Conservation (phyloP, 2,329 filamentous ascomycete genomes). For the Cercospora sp. region DNA sequence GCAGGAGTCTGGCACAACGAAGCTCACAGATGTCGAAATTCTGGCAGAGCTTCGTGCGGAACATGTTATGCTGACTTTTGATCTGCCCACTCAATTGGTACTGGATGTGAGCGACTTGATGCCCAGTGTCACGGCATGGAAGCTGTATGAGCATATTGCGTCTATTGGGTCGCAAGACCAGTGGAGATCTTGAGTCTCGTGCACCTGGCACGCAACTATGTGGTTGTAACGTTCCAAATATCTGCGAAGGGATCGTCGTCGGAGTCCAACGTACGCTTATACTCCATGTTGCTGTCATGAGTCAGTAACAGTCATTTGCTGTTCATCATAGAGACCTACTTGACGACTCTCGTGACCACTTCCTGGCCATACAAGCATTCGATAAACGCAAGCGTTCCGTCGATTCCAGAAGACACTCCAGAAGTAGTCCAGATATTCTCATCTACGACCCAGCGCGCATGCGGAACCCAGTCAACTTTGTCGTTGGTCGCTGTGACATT, state of each 20-base stretch:
- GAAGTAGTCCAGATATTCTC: too few species aligned
- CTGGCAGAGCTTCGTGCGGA: neutral
- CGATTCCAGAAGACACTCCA: too few species aligned
- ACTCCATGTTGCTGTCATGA: neutral
- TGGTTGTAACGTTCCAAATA: neutral
- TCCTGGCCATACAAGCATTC: too few species aligned
- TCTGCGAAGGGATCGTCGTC: neutral
- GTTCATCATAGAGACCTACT: too few species aligned
- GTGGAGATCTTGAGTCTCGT: neutral
- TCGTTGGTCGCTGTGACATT: too few species aligned
- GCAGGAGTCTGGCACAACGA: slow-evolving; percentile 7
- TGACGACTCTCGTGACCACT: too few species aligned
- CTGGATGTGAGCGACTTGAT: neutral
- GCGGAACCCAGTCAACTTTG: too few species aligned
- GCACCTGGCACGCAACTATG: too few species aligned
- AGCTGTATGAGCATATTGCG: slow-evolving; percentile 1
- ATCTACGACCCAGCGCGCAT: too few species aligned
- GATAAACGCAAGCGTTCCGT: too few species aligned
- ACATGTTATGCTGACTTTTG: slow-evolving; percentile 5
- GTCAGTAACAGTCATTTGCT: too few species aligned
- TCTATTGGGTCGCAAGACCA: neutral
- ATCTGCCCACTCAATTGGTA: neutral
- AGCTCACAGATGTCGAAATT: neutral
- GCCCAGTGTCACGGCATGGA: neutral
- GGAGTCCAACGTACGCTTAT: neutral